These are phyloP conservation scores for Bolboschoenus planiculmis DNA, from an alignment of 176 grass and related monocot species.

Conservation along the genomic window DNA sequence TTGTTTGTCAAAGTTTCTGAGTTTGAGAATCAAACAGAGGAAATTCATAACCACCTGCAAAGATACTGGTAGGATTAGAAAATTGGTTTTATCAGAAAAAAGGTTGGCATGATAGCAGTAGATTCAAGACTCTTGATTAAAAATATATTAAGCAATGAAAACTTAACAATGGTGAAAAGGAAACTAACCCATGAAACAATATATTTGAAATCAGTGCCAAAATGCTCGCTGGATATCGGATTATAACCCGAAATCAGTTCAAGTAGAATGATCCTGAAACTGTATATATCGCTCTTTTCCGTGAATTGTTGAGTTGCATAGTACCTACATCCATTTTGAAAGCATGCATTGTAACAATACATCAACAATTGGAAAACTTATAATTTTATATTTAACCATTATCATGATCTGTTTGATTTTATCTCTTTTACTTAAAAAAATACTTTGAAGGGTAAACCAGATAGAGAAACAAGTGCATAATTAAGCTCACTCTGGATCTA, in stretches of 20 bases:
- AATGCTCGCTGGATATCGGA: slow-evolving; percentile 67
- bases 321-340: slow-evolving; percentile 52
- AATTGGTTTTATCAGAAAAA: neutral
- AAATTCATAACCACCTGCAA: neutral
- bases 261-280: slow-evolving; percentile 82
- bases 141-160: neutral
- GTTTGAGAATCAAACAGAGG: neutral
- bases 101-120: neutral
- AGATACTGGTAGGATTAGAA: neutral
- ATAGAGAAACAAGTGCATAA: no score
- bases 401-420: neutral
- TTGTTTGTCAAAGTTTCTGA: neutral
- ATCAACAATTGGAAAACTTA: neutral
- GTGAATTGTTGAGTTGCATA: slow-evolving; percentile 75
- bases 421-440: neutral
- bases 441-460: no score
- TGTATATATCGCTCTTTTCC: slow-evolving; percentile 81
- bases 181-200: slow-evolving; percentile 76
- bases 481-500: slow-evolving; percentile 87
- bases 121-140: neutral
- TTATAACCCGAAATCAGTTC: slow-evolving; percentile 81
- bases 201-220: slow-evolving; percentile 60
- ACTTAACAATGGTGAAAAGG: neutral
- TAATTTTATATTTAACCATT: neutral
- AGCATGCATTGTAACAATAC: neutral